Base-by-base conservation (phyloP, 2,329 filamentous ascomycete species). In the Curvularia eragrostidis region DNA sequence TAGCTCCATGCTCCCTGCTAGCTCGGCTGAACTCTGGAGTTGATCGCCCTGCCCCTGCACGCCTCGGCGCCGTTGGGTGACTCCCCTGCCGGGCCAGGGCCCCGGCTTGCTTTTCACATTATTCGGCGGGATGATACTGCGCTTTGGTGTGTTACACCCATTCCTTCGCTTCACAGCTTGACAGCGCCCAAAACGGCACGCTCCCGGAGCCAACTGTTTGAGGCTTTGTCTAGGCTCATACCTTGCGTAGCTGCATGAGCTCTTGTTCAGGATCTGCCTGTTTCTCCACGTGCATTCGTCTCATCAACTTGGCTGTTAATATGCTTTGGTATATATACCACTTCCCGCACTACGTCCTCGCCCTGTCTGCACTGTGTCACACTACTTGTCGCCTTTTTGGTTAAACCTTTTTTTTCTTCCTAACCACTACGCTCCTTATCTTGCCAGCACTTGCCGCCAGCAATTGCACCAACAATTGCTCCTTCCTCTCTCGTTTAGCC, bases 151-250 rank as follows among this genome's bases (percentile, higher is more conserved):
- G 71, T 74, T 70, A 67, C 71, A 70, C 63, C 65, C 71, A 66
- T 63, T 65, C 64, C 66, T 70, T 75, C 71, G 72, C 71, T 73
- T 74, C 69, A 73, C 66, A 71, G 56, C 63, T 69, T 75, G 72
- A 75, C 70, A 74, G 71, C 72, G 65, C 72, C 74, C 70, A 73
- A 76, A 74, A 67, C 73, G 73, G 74, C 67, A 69, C 65, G 59
- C 69, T 71, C 71, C 73, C 74, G 74, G 70, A 66, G 68, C 72
- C 73, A 75, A 66, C 68, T 70, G 74, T 75, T 75, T 76, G 74
- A 75, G 71, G 67, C 68, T 69, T 70, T 66, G 66, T 68, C 67
- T 71, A 74, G 73, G 67, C 65, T 69, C 65, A 70, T 60, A 67
- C 68, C 66, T 54, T 74, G 69, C 65, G 64, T 65, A 63, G 67